phyloP scores from a whole-genome alignment of 2,329 filamentous ascomycete genomes.

The Stromatinia cepivora region DNA sequence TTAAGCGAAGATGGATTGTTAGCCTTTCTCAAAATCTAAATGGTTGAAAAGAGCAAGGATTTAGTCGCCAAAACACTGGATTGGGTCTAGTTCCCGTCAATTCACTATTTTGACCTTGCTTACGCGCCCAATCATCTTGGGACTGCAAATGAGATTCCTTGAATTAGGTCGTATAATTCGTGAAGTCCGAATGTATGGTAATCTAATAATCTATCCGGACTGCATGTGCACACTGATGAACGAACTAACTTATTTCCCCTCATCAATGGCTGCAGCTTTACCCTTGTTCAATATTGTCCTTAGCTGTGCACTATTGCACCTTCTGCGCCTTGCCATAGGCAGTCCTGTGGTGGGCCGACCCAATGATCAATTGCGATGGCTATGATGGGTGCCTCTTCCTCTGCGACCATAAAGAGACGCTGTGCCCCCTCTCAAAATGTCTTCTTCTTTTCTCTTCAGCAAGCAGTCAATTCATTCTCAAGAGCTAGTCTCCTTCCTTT shows the following conservation, averaged over 20 bases:
- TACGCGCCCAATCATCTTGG: constrained; percentile 30
- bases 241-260: constrained; percentile 12
- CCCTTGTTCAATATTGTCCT: constrained; percentile 15
- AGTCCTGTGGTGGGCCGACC: constrained; percentile 13
- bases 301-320: neutral
- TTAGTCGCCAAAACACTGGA: constrained; percentile 28
- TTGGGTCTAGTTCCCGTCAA: constrained; percentile 25
- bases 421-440: constrained; percentile 30
- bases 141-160: neutral
- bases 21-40: constrained; percentile 7
- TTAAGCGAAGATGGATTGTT: constrained; percentile 10
- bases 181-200: constrained; percentile 19
- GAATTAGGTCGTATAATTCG: constrained; percentile 14
- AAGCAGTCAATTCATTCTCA: constrained; percentile 56
- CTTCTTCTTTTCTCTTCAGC: constrained; percentile 55
- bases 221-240: constrained; percentile 12
- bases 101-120: constrained; percentile 20
- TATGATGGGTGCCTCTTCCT: constrained; percentile 3
- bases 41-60: constrained; percentile 24
- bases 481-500: constrained; percentile 50
- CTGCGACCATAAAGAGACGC: constrained; percentile 36
- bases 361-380: constrained; percentile 21
- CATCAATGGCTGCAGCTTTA: constrained; percentile 19
- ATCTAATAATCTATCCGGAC: constrained; percentile 23
- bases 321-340: constrained; percentile 19